phyloP scores from a whole-genome alignment of 2,329 filamentous ascomycete genomes.

The Trichothecium roseum region DNA sequence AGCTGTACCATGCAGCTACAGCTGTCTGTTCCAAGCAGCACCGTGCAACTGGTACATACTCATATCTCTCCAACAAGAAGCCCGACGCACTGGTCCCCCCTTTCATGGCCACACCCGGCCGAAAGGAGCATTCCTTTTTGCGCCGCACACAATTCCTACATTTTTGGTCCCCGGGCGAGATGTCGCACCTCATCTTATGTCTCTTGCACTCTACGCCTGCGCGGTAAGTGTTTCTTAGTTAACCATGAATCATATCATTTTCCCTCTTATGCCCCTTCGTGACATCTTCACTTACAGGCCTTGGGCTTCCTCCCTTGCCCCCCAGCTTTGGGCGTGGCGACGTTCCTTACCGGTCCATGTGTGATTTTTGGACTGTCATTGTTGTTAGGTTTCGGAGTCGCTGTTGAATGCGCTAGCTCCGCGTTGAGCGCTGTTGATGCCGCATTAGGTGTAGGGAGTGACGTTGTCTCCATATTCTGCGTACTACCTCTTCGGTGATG shows the following conservation, averaged over 20 bases:
- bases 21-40: too few species aligned
- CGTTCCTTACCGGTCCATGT: too few species aligned
- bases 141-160: constrained; percentile 1
- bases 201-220: constrained; percentile 2
- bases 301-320: constrained; percentile 1
- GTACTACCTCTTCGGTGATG: too few species aligned
- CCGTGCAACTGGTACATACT: too few species aligned
- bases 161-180: constrained; percentile 1
- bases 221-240: neutral
- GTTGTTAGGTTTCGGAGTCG: too few species aligned
- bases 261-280: neutral
- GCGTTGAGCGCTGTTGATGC: too few species aligned
- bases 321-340: neutral
- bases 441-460: too few species aligned
- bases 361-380: too few species aligned
- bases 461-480: too few species aligned
- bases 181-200: constrained; percentile 3
- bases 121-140: constrained; percentile 1
- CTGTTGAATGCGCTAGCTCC: too few species aligned
- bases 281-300: neutral
- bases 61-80: neutral
- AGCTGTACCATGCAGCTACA: too few species aligned
- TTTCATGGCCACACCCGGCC: neutral
- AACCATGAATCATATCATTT: too few species aligned
- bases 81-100: neutral